phyloP scores from a whole-genome alignment of 2,329 filamentous ascomycete genomes.

The Sporothrix protearum region DNA sequence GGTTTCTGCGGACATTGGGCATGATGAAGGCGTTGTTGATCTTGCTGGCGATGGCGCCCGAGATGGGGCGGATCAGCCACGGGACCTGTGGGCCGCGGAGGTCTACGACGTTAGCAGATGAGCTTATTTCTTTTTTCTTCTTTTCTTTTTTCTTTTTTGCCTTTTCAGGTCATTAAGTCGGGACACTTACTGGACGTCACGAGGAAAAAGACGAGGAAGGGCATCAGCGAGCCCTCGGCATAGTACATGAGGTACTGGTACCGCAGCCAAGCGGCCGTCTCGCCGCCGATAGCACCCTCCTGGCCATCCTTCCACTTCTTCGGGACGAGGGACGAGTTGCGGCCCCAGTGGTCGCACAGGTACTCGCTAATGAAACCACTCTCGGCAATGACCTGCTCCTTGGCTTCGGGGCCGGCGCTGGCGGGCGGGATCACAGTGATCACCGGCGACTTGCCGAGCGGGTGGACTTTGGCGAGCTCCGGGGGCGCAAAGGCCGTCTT shows the following conservation, averaged over 20 bases:
- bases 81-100: slow-evolving; percentile 48
- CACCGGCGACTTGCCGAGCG: slow-evolving; percentile 82
- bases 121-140: too few species aligned
- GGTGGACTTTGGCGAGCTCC: slow-evolving; percentile 73
- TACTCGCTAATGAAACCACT: slow-evolving; percentile 80
- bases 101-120: slow-evolving; percentile 31
- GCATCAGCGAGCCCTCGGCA: slow-evolving; percentile 79
- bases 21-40: slow-evolving; percentile 42
- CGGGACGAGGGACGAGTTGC: slow-evolving; percentile 49
- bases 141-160: too few species aligned
- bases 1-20: slow-evolving; percentile 48
- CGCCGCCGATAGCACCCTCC: slow-evolving; percentile 55
- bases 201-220: slow-evolving; percentile 60
- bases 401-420: slow-evolving; percentile 26
- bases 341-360: slow-evolving; percentile 61
- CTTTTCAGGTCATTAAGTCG: too few species aligned
- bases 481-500: slow-evolving; percentile 62
- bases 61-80: slow-evolving; percentile 53
- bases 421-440: slow-evolving; percentile 57
- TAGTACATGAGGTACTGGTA: slow-evolving; percentile 76
- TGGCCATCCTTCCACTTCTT: slow-evolving; percentile 54
- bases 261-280: slow-evolving; percentile 58
- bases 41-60: slow-evolving; percentile 44
- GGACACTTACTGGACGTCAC: slow-evolving; percentile 52
- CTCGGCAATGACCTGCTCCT: slow-evolving; percentile 68